Percentiles rank a stretch among this genome's conserved stretches.
Conservation (phyloP, 2,329 filamentous ascomycete species). For the Venturiaceae sp. region DNA sequence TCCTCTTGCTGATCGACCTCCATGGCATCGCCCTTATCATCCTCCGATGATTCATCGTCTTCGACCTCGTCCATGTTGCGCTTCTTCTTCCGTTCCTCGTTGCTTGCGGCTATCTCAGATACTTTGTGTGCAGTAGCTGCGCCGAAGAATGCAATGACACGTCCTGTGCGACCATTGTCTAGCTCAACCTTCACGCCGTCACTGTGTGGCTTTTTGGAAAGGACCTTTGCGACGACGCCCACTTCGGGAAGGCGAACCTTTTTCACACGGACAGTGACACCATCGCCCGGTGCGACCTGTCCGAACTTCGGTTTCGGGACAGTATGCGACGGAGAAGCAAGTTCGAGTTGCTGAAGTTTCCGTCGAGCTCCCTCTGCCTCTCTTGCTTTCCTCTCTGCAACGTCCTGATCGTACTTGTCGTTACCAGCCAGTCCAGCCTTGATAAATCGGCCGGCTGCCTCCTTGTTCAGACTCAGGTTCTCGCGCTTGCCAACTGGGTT, state of each 20-base stretch:
- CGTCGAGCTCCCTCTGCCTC: not conserved
- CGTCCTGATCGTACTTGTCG: not conserved
- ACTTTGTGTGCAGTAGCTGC: not conserved
- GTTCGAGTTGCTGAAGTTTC: constrained; percentile 5
- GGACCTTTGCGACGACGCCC: not conserved
- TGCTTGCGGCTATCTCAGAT: not conserved
- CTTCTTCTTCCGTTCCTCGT: not conserved
- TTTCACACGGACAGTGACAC: not conserved
- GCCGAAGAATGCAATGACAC: not conserved
- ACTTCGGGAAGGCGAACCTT: not conserved
- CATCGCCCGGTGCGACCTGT: not conserved
- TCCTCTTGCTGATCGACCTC: not conserved
- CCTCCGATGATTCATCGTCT: not conserved
- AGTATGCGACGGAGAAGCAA: not conserved
- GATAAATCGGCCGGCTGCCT: constrained; percentile 7
- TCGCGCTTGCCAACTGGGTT: constrained; percentile 59
- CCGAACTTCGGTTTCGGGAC: not conserved
- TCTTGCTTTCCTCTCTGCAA: constrained; percentile 3
- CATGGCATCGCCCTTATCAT: not conserved
- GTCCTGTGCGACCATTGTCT: not conserved
- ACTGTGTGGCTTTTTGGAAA: not conserved
- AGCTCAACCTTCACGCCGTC: not conserved
- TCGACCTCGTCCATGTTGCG: not conserved
- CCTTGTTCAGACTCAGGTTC: constrained; percentile 22
- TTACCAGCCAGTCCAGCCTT: constrained; percentile 7